Evolutionary conservation across 1,284 basidiomycete species (phyloP).

Genomic region (Cutaneotrichosporon sp.): DNA sequence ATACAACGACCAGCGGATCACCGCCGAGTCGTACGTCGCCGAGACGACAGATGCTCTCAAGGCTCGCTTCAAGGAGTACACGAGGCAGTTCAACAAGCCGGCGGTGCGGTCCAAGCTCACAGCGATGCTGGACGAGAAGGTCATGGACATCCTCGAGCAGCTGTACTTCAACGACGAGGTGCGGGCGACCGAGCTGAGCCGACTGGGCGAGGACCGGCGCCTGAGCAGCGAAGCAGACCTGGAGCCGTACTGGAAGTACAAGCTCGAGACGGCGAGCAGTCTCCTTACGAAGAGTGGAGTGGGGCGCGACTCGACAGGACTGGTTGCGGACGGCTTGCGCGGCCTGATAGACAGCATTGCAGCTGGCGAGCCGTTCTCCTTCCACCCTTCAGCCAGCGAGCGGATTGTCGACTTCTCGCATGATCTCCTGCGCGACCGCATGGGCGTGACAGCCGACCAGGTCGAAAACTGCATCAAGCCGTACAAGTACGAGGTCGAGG

Average conservation of each 20-base stretch:
- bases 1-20: constrained; percentile 94
- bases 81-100: constrained; percentile 81
- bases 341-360: constrained; percentile 85
- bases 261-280: constrained; percentile 86
- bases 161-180: constrained; percentile 90
- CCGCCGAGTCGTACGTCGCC: constrained; percentile 94
- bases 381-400: constrained; percentile 82
- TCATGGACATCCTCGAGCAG: constrained; percentile 95
- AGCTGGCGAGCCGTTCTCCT: constrained; percentile 82
- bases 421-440: constrained; percentile 84
- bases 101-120: constrained; percentile 85
- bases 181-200: constrained; percentile 70
- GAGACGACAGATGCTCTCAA: constrained; percentile 95
- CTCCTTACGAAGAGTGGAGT: constrained; percentile 94
- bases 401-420: constrained; percentile 89
- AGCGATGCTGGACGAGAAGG: constrained; percentile 87
- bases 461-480: constrained; percentile 99
- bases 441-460: constrained; percentile 91
- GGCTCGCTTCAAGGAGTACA: constrained; percentile 82
- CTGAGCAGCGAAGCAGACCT: constrained; percentile 64
- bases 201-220: constrained; percentile 69
- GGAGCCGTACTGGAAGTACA: constrained; percentile 93
- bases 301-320: constrained; percentile 86
- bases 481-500: constrained; percentile 89
- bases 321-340: constrained; percentile 93